phyloP scores from a whole-genome alignment of 441 rosid species.

The Populus hybrid region DNA sequence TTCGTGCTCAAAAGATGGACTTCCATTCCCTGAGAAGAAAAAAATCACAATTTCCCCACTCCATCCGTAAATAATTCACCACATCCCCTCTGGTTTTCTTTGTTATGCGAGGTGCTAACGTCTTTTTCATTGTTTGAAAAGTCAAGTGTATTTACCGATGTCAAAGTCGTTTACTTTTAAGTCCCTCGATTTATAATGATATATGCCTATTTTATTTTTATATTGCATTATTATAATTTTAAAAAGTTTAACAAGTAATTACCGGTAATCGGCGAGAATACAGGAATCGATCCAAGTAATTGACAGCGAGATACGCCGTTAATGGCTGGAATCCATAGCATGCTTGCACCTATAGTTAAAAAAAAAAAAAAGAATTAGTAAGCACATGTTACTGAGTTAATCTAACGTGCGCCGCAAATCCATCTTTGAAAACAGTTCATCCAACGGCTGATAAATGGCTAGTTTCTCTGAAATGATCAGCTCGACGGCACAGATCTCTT shows the following conservation, averaged over 20 bases:
- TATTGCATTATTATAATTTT: neutral
- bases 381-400: neutral
- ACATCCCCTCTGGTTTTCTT: neutral
- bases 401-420: constrained; percentile 5
- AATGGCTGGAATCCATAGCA: constrained; percentile 67
- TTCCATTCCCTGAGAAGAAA: neutral
- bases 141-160: constrained; percentile 27
- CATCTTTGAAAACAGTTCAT: neutral
- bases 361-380: neutral
- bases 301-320: constrained; percentile 93
- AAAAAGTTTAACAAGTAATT: constrained; percentile 19
- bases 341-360: constrained; percentile 55
- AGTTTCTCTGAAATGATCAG: neutral
- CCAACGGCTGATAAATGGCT: neutral
- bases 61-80: neutral
- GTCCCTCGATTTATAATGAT: neutral
- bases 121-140: constrained; percentile 35
- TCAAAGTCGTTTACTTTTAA: constrained; percentile 10
- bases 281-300: constrained; percentile 88
- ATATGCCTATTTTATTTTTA: too few relatives aligned
- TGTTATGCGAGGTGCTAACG: neutral
- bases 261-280: constrained; percentile 71
- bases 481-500: constrained; percentile 26
- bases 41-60: neutral
- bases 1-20: neutral